Evolutionary conservation across 2,329 filamentous ascomycete genomes (phyloP).

Genomic region (Didymellaceae sp.): DNA sequence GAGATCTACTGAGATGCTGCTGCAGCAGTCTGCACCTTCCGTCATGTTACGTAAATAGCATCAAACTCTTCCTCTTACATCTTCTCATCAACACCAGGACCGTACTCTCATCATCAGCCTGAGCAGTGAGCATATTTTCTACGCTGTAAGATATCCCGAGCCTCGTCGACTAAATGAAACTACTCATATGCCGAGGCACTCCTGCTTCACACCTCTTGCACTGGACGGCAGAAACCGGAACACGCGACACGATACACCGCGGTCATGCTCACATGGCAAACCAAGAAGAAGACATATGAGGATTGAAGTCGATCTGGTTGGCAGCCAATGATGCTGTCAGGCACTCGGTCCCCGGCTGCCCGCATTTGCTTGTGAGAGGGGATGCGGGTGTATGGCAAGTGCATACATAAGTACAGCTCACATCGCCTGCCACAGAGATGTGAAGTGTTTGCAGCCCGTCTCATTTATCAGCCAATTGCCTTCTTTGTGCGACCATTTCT

Average conservation of each 20-base stretch:
- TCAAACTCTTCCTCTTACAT: too few relatives aligned
- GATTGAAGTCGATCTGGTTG: background rate
- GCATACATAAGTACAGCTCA: constrained; percentile 16
- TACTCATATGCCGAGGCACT: constrained; percentile 21
- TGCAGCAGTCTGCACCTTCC: too few relatives aligned
- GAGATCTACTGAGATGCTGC: too few relatives aligned
- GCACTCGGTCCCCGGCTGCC: constrained; percentile 16
- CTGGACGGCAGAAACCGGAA: constrained; percentile 22
- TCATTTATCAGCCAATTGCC: background rate
- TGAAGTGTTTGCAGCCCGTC: background rate
- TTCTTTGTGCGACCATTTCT: background rate
- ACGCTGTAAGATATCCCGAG: constrained; percentile 4
- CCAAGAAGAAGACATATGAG: constrained; percentile 2
- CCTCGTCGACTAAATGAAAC: background rate
- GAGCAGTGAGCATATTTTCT: background rate
- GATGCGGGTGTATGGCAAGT: constrained; percentile 12
- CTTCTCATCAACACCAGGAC: too few relatives aligned
- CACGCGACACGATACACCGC: background rate
- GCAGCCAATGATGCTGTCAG: constrained; percentile 18
- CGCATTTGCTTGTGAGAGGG: constrained; percentile 18
- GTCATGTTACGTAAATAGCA: too few relatives aligned
- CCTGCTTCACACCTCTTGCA: constrained; percentile 3
- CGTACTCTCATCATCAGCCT: too few relatives aligned
- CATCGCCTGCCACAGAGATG: constrained; percentile 2
- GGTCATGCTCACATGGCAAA: constrained; percentile 11